Evolutionary conservation across 2,329 filamentous ascomycete species (phyloP).

Genomic region (Sporothrix pseudoabietina): DNA sequence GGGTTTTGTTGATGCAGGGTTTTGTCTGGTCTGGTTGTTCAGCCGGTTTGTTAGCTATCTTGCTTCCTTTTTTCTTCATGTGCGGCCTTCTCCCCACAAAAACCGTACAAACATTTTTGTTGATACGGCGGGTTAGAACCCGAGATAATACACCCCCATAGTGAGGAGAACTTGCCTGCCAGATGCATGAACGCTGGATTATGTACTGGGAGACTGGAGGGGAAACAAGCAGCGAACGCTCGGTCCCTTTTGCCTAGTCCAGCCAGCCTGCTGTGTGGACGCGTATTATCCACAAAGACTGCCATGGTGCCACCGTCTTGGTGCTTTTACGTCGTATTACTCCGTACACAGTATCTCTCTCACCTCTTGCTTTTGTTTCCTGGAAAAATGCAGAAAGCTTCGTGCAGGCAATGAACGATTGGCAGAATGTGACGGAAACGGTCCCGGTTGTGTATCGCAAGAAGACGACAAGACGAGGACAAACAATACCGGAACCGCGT

Average conservation of each 20-base stretch:
- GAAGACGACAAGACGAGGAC: not conserved
- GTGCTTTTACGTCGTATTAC: not conserved
- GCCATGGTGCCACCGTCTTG: not conserved
- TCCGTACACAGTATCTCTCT: not conserved
- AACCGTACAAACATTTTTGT: not conserved
- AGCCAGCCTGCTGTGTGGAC: not conserved
- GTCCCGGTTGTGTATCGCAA: not conserved
- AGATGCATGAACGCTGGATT: not conserved
- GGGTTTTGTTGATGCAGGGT: constrained; percentile 5
- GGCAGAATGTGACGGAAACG: not conserved
- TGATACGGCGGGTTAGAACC: not conserved
- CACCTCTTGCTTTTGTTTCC: not conserved
- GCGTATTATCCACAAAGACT: constrained; percentile 13
- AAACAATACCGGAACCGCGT: not conserved
- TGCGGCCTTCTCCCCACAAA: not conserved
- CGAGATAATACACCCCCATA: too few species aligned
- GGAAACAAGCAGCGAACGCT: constrained; percentile 6
- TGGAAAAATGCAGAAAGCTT: not conserved
- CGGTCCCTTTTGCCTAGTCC: constrained; percentile 10
- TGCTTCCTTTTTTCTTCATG: constrained; percentile 11
- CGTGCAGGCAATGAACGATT: not conserved
- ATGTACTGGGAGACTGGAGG: not conserved
- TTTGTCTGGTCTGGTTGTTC: not conserved
- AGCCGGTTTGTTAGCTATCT: constrained; percentile 6
- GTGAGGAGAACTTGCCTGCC: constrained; percentile 4